Evolutionary conservation across 345 rosid species (phyloP).

Genomic region (Pistacia atlantica): DNA sequence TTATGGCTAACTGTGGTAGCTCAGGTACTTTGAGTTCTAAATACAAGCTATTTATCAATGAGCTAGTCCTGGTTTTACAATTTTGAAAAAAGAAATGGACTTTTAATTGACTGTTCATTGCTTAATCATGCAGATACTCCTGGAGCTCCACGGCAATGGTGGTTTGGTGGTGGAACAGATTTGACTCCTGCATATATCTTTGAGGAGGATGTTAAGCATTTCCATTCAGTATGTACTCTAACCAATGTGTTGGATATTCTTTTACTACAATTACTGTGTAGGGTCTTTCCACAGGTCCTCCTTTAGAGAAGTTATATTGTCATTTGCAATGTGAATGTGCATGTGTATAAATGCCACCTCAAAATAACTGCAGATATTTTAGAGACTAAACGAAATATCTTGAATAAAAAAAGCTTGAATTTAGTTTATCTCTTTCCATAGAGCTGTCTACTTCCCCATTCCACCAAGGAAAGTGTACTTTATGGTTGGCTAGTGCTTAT

Average conservation of each 20-base stretch:
- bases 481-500: background rate
- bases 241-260: background rate
- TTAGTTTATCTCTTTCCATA: background rate
- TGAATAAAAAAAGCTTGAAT: background rate
- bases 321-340: background rate
- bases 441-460: background rate
- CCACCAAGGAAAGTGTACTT: too few species aligned
- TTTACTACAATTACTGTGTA: background rate
- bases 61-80: background rate
- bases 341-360: too few species aligned
- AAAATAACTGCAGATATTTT: too few species aligned
- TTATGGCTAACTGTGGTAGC: background rate
- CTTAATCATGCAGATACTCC: constrained; percentile 57
- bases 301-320: background rate
- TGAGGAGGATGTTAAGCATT: constrained; percentile 95
- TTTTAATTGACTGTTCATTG: background rate
- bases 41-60: background rate
- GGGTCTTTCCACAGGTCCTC: background rate
- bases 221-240: constrained; percentile 64
- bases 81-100: background rate
- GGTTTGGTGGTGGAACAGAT: constrained; percentile 99
- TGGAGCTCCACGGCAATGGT: constrained; percentile 99
- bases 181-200: constrained; percentile 95
- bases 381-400: background rate
- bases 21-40: background rate